Evolutionary conservation across 2,329 filamentous ascomycete species (phyloP), one percentile per base, ranked within the genome.

Genomic region (Diaporthe ilicicola): DNA sequence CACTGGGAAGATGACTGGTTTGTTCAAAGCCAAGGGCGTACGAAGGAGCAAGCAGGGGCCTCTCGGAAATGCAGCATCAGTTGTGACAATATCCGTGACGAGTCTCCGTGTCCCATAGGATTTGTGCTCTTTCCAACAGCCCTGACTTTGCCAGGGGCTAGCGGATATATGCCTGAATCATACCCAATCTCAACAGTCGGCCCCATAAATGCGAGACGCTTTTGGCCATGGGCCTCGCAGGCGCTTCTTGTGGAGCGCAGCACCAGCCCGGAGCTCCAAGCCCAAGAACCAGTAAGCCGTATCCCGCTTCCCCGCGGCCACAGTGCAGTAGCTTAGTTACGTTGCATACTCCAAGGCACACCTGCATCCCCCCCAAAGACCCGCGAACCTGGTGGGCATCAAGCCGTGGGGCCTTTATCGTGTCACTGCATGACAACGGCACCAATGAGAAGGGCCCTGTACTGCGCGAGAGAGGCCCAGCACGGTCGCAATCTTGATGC

Each of bases 261-360:
- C 37, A 61, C 6, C 37, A 61, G 37, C 17, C 32, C 29, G 13
- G 32, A n/a, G n/a, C 2, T 42, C 46, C 22, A 34, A 34, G 27
- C 9, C 29, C 29, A 13, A 64, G 39, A 22, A 34, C 15, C 39
- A 71, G 65, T 27, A 48, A 27, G 24, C 27, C 37, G 37, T 22
- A 62, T 34, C 32, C 37, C 22, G 34, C 55, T 59, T 61, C 50
- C 53, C 67, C 48, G 61, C 61, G 39, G 48, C 55, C 61, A 56
- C 29, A 13, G 34, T 54, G 46, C 42, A 66, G 70, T 62, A 44
- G 34, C 22, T 22, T 24, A 17, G 51, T 50, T 66, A 22, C 48
- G 48, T 61, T 50, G 61, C 54, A 50, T 34, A 19, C 59, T 48
- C 27, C 48, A 48, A 51, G 37, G 50, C 34, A 54, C 55, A 64